These are phyloP conservation scores for Solanum bulbocastanum DNA, from an alignment of 257 asterid genomes.

Conservation along the genomic window DNA sequence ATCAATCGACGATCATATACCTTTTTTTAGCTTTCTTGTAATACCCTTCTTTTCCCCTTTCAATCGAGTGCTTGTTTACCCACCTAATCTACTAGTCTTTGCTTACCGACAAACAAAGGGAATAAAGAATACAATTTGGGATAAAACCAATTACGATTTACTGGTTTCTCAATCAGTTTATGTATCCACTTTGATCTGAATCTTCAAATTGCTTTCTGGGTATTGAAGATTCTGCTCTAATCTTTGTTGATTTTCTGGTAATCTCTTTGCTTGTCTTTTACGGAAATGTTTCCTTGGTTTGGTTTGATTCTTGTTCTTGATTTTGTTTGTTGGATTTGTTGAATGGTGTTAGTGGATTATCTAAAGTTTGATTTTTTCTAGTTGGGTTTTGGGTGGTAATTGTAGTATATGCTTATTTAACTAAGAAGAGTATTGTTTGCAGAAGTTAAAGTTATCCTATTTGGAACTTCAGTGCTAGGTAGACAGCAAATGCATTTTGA, in stretches of 20 bases:
- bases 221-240: neutral
- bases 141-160: neutral
- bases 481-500: neutral
- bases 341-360: neutral
- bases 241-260: neutral
- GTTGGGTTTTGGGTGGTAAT: neutral
- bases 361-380: neutral
- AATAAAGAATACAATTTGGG: neutral
- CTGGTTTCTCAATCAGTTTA: neutral
- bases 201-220: neutral
- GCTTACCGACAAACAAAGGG: neutral
- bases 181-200: constrained; percentile 1
- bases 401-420: neutral
- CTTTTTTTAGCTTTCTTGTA: neutral
- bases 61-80: neutral
- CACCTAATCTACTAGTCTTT: neutral
- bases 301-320: neutral
- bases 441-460: neutral
- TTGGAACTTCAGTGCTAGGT: neutral
- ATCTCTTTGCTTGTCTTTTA: neutral
- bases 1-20: neutral
- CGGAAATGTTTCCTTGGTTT: neutral
- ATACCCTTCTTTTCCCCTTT: neutral
- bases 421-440: neutral
- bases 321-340: neutral